phyloP scores from a whole-genome alignment of 2,329 filamentous ascomycete genomes.

The Arthroderma sp. region DNA sequence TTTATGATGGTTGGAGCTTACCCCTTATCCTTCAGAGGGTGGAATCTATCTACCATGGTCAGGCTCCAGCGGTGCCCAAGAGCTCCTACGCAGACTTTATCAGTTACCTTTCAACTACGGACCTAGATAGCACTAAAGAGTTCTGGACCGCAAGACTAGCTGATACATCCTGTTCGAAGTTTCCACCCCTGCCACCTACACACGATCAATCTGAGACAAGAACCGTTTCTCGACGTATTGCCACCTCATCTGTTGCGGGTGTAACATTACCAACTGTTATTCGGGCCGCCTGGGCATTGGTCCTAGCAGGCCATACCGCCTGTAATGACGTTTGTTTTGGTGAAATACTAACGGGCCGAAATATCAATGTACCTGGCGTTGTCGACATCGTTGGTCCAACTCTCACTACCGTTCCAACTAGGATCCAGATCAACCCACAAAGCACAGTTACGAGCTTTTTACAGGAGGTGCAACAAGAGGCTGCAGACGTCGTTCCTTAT shows the following conservation, averaged over 20 bases:
- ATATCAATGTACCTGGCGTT: slow-evolving; percentile 28
- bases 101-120: slow-evolving; percentile 16
- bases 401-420: slow-evolving; percentile 31
- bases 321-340: slow-evolving; percentile 32
- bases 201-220: slow-evolving; percentile 8
- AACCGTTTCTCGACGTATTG: slow-evolving; percentile 6
- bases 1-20: slow-evolving; percentile 42
- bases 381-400: slow-evolving; percentile 32
- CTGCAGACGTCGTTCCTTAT: slow-evolving; percentile 44
- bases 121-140: slow-evolving; percentile 12
- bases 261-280: slow-evolving; percentile 25
- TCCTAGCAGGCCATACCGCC: slow-evolving; percentile 26
- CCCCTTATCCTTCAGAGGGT: slow-evolving; percentile 28
- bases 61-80: slow-evolving; percentile 2
- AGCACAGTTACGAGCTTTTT: slow-evolving; percentile 38
- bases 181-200: slow-evolving; percentile 11
- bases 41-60: slow-evolving; percentile 24
- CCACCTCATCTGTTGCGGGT: slow-evolving; percentile 6
- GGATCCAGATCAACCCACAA: slow-evolving; percentile 23
- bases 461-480: slow-evolving; percentile 42
- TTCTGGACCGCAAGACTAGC: slow-evolving; percentile 16
- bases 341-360: slow-evolving; percentile 31
- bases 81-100: slow-evolving; percentile 18
- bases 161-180: slow-evolving; percentile 11
- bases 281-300: slow-evolving; percentile 31